Evolutionary conservation across 2,329 filamentous ascomycete species (phyloP), one percentile per base, ranked within the genome.

Genomic region (Arthrinium puccinioides): DNA sequence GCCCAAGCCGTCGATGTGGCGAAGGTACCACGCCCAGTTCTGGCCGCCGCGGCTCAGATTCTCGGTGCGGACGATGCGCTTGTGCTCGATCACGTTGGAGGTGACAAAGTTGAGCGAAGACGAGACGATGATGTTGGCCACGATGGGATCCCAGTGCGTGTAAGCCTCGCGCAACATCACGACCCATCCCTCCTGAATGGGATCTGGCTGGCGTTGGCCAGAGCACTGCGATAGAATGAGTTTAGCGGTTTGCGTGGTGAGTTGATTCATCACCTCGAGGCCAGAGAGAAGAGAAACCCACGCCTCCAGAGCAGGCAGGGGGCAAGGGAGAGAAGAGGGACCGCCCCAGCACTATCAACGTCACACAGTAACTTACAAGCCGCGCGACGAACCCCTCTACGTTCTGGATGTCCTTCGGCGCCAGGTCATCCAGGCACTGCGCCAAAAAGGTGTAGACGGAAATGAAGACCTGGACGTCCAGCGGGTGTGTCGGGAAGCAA

Each of bases 401-500:
- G 32, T 51, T 42, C 13, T 37, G 28, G 2, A 42, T 42, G 3
- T 45, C 33, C 33, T 44, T 34, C 4, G 30, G 25, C n/a, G 50
- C 47, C 32, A 44, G 45, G 42, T 59, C 54, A 19, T 57, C 56
- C 11, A 54, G 48, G 10, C 56, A 40, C 20, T 52, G 48, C 4
- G 48, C 48, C 9, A 59, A 36, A 40, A 54, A 54, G 24, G 57
- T 56, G 31, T 52, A 53, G 21, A 59, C 50, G n/a, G 55, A 51
- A 8, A 55, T 44, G 39, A 56, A 54, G 18, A 60, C 37, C 30
- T 52, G 51, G 10, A 55, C 42, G 15, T 55, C 46, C 3, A 27
- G 25, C 25, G 25, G 25, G 4, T 11, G 2, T 14, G 13, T 4
- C 25, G 25, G 25, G 25, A n/a, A 27, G 25, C 25, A 27, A n/a